phyloP scores from a whole-genome alignment of 129 eudicot species.

The Saposhnikovia divaricata region DNA sequence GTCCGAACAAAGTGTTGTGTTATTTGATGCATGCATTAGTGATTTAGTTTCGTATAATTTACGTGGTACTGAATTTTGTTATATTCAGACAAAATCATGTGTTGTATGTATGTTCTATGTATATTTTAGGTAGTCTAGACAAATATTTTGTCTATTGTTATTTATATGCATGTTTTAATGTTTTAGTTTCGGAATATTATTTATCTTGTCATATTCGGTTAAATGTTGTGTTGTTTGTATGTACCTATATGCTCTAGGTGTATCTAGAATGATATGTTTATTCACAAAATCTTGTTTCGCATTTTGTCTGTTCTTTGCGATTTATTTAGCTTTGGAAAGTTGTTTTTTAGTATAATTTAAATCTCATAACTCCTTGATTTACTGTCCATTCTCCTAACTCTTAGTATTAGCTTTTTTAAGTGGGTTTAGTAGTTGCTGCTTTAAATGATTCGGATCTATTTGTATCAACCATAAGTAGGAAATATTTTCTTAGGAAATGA shows the following conservation, averaged over 20 bases:
- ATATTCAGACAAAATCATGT: not conserved
- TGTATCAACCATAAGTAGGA: too few relatives aligned
- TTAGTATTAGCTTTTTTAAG: not conserved
- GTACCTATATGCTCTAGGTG: not conserved
- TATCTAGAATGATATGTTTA: not conserved
- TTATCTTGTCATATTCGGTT: not conserved
- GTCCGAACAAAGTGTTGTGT: too few relatives aligned
- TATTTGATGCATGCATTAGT: too few relatives aligned
- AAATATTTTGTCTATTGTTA: too few relatives aligned
- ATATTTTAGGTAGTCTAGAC: too few relatives aligned
- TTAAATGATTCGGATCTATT: not conserved
- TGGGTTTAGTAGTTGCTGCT: not conserved
- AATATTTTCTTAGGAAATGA: too few relatives aligned
- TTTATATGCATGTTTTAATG: too few relatives aligned
- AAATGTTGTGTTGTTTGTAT: not conserved
- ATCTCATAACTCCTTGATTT: not conserved
- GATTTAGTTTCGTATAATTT: too few relatives aligned
- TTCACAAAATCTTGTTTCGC: not conserved
- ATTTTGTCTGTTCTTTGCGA: not conserved
- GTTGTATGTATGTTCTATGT: too few relatives aligned
- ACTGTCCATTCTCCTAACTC: not conserved
- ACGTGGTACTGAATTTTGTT: not conserved
- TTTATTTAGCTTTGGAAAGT: not conserved
- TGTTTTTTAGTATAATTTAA: not conserved
- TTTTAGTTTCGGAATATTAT: too few relatives aligned